Percentiles rank a stretch among this genome's conserved stretches.
These are phyloP conservation scores for Talaromyces sp. DNA, from an alignment of 2,329 filamentous ascomycete genomes.

Conservation along the genomic window DNA sequence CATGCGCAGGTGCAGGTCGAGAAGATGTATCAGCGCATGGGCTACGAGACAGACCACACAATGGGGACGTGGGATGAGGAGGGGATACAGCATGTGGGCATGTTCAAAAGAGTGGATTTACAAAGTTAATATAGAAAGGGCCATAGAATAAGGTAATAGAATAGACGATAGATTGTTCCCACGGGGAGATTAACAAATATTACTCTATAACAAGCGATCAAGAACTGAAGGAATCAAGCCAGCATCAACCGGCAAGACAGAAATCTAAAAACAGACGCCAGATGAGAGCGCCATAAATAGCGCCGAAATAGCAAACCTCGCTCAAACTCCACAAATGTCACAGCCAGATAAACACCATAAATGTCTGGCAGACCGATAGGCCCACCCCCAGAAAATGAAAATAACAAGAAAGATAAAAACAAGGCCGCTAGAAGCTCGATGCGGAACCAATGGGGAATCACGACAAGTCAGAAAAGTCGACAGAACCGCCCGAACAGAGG, in stretches of 20 bases:
- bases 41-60: conserved; percentile 66
- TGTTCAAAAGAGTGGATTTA: conserved; percentile 57
- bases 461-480: conserved; percentile 8
- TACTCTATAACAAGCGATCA: not conserved
- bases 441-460: conserved; percentile 14
- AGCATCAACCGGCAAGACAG: not conserved
- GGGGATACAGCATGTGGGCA: conserved; percentile 77
- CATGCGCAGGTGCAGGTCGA: conserved; percentile 70
- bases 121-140: conserved; percentile 4
- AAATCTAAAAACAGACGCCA: not conserved
- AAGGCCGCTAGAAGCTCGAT: not conserved
- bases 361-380: not conserved
- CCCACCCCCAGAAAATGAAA: not conserved
- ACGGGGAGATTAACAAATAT: not conserved
- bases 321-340: not conserved
- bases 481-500: conserved; percentile 1
- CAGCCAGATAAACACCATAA: not conserved
- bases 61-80: conserved; percentile 80
- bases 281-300: not conserved
- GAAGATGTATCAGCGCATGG: conserved; percentile 63
- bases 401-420: not conserved
- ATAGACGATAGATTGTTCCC: not conserved
- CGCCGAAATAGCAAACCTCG: not conserved
- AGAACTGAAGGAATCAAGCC: not conserved
- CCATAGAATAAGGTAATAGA: not conserved